Evolutionary conservation across 352 stramenopile genomes (phyloP), one percentile per base, ranked within the genome.

Genomic region (Pythium vanterpoolii): DNA sequence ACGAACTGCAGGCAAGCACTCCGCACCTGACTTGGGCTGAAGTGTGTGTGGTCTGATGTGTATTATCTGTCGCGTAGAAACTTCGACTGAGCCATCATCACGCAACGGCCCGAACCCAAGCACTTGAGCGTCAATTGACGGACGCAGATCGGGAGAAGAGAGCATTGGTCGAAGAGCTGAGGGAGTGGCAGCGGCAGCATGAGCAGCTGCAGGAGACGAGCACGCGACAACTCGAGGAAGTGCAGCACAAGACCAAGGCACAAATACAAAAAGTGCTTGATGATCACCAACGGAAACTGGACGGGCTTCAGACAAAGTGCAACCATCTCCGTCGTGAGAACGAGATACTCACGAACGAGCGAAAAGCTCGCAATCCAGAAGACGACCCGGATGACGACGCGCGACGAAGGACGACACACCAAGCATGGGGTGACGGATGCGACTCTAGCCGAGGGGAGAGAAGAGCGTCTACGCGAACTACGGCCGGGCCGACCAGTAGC

Each of bases 1-100:
- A 64, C 3, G 68, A 86, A 50, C 60, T 73, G 5, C 69, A 88
- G 70, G 74, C 84, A 14, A 23, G 51, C 27, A 27, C 5, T 46
- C 9, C 9, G n/a, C 4, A 42, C 3, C 23, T 38, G 16, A 6
- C 28, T n/a, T 24, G 43, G 34, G 9, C 10, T 50, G 14, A 27
- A 26, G 10, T 31, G 1, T 24, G 18, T 34, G 19, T 23, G 10
- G 38, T 44, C 16, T 47, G 24, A 56, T 11, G 21, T 21, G 11
- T 11, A 5, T 16, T 26, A 0, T 26, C 5, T 30, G n/a, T 8
- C 7, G 0, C 19, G 6, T 45, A 39, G 47, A 53, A 73, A 28
- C 31, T 54, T 21, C 39, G 58, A 3, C 19, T 45, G 7, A 42
- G 26, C n/a, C 28, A 60, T 7, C 45, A 62, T 10, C 56, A 77